Evolutionary conservation across 352 stramenopile genomes (phyloP), one percentile per base, ranked within the genome.

Genomic region (Globisporangium cederbergense): DNA sequence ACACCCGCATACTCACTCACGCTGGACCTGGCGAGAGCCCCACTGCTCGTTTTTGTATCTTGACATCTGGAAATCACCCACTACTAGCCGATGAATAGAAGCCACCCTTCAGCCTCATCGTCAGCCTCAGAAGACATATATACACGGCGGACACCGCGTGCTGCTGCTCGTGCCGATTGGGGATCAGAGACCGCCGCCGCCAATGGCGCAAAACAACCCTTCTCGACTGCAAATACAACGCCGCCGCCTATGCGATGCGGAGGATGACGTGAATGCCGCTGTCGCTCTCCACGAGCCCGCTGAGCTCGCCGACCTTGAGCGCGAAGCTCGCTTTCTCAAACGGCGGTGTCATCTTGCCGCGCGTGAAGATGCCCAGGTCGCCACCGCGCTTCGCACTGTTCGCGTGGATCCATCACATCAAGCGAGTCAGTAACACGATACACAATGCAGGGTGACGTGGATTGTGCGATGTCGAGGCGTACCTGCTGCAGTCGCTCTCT

Each of bases 251-350:
- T 80, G 79, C 84, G 67, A 91, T 69, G 59, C 97, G 86, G 60
- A 98, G 91, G 59, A 99, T 99, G 56, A 99, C 88, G 83, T 99
- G 97, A 64, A 98, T 87, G 53, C 97, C 97, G 64, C 88, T 98
- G 68, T 99, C 96, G 52, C 89, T 98, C 62, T 97, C 94, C 30
- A 99, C 91, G 66, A 99, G 94, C 5, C 87, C 89, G 60, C 88
- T 98, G 62, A 99, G 86, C 70, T 98, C 86, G 42, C 91, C 93
- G 20, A 98, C 85, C 60, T 95, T 83, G 43, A 99, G 85, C 43
- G 72, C 81, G 65, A 98, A 98, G 42, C 90, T 81, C 32, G 88
- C 91, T 32, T 94, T 81, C 67, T 98, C 93, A 70, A 98, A 98
- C 14, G 89, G 75, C 58, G 88, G 83, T 60, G 95, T 95, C 94